Base-by-base conservation (phyloP, 108 stramenopile species). In the Skeletonema marinoi region DNA sequence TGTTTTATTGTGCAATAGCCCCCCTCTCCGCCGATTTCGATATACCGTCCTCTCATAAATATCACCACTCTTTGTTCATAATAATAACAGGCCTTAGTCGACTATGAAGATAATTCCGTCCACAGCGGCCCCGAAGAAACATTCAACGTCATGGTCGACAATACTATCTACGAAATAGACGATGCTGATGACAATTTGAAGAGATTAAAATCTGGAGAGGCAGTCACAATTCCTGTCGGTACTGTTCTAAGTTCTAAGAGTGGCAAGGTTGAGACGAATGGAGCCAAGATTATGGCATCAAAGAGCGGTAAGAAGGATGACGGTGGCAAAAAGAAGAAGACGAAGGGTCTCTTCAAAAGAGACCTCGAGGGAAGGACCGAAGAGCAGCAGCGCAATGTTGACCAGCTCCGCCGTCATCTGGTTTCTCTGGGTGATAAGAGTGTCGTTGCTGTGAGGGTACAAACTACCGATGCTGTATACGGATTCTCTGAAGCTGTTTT, bases 401-500 rank as follows among this genome's bases (percentile, higher is more conserved):
- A 50, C 48, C n/a, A 17, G 17, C 48, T 50, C 48, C 48, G n/a
- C 17, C 48, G 48, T 5, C 48, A 50, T n/a, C 5, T 50, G 3
- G n/a, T 16, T 50, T 17, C 17, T 63, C 35, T 12, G 17, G 73
- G 73, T 16, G 32, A 31, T 29, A 74, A 60, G 60, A 67, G n/a
- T 2, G 75, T 82, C 17, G 68, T 82, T 17, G 77, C 72, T 17
- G 66, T 83, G 39, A 77, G 77, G 17, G 82, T 78, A 8, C 3
- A 29, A 6, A 77, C 77, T 51, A 11, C 72, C 4, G 71, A 83
- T 60, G 64, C 12, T 0, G 12, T 33, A 3, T 74, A 72, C 9
- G 41, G 54, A n/a, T 14, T 14, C 16, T 21, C 16, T 14, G 58
- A 51, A 36, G 67, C 48, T 64, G 9, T 5, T 32, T 16, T 80